phyloP scores from a whole-genome alignment of 495 filamentous ascomycete species.

The Thozetella sp. region DNA sequence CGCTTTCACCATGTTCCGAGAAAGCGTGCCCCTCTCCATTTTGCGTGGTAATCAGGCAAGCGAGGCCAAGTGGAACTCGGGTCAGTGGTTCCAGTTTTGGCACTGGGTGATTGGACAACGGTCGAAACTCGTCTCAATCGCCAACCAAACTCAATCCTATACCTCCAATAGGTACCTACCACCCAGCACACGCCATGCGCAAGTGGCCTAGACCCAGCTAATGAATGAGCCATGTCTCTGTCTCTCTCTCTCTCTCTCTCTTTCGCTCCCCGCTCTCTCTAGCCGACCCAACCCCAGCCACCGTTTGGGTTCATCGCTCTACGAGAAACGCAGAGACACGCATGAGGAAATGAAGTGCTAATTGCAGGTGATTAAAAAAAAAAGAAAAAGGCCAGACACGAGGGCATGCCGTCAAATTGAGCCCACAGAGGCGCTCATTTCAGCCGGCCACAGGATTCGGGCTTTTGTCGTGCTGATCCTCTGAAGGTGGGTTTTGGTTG shows the following conservation, averaged over 20 bases:
- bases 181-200: no score
- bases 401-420: not conserved
- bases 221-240: no score
- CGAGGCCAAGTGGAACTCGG: not conserved
- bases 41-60: not conserved
- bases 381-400: not conserved
- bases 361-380: not conserved
- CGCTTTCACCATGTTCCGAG: no score
- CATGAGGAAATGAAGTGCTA: not conserved
- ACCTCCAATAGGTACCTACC: no score
- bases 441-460: slow-evolving; percentile 2
- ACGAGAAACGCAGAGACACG: not conserved
- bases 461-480: not conserved
- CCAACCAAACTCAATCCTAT: not conserved
- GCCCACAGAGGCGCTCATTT: not conserved
- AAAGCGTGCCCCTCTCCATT: not conserved
- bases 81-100: not conserved
- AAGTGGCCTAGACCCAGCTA: no score
- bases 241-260: no score
- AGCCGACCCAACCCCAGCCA: no score
- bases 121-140: slow-evolving; percentile 3
- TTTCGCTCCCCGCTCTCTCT: no score
- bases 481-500: not conserved
- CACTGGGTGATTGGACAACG: not conserved
- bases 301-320: no score